Evolutionary conservation across 1,284 basidiomycete genomes (phyloP).

Genomic region (Pseudozyma pruni): DNA sequence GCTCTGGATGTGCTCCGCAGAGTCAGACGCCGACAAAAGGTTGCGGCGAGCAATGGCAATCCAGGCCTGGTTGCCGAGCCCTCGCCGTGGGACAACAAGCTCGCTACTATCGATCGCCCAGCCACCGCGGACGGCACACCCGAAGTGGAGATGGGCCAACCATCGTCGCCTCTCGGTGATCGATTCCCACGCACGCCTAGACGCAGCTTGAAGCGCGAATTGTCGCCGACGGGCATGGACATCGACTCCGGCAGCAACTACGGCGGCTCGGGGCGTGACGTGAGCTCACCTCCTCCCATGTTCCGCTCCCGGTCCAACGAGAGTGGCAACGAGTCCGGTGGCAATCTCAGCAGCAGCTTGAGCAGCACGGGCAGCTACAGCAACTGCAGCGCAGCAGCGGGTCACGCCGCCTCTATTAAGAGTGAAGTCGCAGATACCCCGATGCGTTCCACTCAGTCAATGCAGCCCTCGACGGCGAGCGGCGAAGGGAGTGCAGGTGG

Average conservation of each 20-base stretch:
- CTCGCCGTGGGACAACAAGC: constrained; percentile 31
- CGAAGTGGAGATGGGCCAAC: constrained; percentile 47
- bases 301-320: constrained; percentile 45
- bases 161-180: constrained; percentile 18
- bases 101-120: background rate
- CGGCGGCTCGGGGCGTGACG: constrained; percentile 28
- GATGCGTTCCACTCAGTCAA: constrained; percentile 27
- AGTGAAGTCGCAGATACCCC: constrained; percentile 8
- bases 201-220: constrained; percentile 53
- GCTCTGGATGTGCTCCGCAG: constrained; percentile 55
- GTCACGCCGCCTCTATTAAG: constrained; percentile 8
- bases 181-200: constrained; percentile 34
- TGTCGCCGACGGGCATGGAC: constrained; percentile 58
- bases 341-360: constrained; percentile 25
- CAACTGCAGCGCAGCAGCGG: background rate
- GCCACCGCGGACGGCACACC: constrained; percentile 5
- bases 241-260: constrained; percentile 36
- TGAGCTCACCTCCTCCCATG: constrained; percentile 52
- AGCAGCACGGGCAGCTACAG: constrained; percentile 13
- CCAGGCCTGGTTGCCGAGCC: background rate
- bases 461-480: constrained; percentile 21
- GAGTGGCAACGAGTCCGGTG: constrained; percentile 5
- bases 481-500: constrained; percentile 1
- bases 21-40: constrained; percentile 28
- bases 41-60: background rate